Evolutionary conservation across 179 eudicot genomes (phyloP).

Genomic region (Beta macrorhiza): DNA sequence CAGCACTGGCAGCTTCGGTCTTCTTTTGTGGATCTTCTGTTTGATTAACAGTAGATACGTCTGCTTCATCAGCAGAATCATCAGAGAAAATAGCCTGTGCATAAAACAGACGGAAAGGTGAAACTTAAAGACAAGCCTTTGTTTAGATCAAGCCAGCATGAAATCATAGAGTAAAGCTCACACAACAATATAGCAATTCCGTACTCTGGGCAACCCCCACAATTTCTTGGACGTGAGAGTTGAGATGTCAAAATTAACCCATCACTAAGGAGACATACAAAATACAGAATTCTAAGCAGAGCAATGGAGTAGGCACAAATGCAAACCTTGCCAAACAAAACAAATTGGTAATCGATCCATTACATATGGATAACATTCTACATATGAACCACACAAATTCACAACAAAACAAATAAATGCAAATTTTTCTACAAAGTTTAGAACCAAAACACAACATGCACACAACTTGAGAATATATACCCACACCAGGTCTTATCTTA

Average conservation of each 20-base stretch:
- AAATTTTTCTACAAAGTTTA: background rate
- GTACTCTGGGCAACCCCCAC: background rate
- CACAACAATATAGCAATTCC: background rate
- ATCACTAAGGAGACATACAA: background rate
- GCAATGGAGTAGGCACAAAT: background rate
- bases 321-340: background rate
- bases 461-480: background rate
- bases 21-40: constrained; percentile 61
- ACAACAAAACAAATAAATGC: background rate
- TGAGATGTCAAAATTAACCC: background rate
- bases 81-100: constrained; percentile 91
- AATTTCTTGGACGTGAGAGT: background rate
- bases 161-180: background rate
- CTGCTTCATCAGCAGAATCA: constrained; percentile 78
- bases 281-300: too few relatives aligned
- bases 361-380: background rate
- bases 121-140: background rate
- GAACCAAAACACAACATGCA: background rate
- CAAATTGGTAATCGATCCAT: background rate
- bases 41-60: constrained; percentile 34
- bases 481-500: background rate
- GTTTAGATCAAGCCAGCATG: background rate
- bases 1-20: constrained; percentile 72
- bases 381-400: background rate
- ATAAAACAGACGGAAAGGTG: constrained; percentile 12